These are phyloP conservation scores for Trichoderma gracile DNA, from an alignment of 2,329 filamentous ascomycete genomes.

Conservation along the genomic window DNA sequence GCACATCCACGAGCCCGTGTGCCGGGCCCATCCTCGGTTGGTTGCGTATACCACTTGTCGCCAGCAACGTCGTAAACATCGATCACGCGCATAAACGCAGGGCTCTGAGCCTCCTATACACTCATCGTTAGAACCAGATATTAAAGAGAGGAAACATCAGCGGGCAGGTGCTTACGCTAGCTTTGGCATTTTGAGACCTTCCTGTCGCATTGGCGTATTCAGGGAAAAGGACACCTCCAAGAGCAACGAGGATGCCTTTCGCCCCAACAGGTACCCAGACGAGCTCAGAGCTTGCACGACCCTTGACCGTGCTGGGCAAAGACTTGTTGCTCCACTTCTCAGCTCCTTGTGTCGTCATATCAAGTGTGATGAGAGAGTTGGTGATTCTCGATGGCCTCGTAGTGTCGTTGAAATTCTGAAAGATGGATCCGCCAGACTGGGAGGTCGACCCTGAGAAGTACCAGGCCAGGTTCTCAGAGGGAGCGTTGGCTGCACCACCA, in stretches of 20 bases:
- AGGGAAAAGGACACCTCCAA: slow-evolving; percentile 71
- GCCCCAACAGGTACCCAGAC: slow-evolving; percentile 77
- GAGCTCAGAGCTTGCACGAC: slow-evolving; percentile 63
- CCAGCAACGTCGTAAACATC: slow-evolving; percentile 75
- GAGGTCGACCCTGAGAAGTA: slow-evolving; percentile 68
- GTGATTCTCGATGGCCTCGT: slow-evolving; percentile 50
- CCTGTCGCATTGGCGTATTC: slow-evolving; percentile 43
- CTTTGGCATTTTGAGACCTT: slow-evolving; percentile 35
- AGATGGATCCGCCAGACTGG: slow-evolving; percentile 52
- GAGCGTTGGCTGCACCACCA: slow-evolving; percentile 63
- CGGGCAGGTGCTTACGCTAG: slow-evolving; percentile 37
- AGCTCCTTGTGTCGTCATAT: slow-evolving; percentile 54
- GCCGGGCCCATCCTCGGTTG: slow-evolving; percentile 60
- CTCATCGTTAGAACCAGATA: slow-evolving; percentile 4
- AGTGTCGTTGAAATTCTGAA: slow-evolving; percentile 40
- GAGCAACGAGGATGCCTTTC: slow-evolving; percentile 72
- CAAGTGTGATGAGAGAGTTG: slow-evolving; percentile 59
- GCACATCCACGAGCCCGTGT: slow-evolving; percentile 67
- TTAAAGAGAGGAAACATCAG: not conserved
- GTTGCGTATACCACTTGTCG: slow-evolving; percentile 68
- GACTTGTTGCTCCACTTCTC: slow-evolving; percentile 60
- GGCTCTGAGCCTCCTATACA: slow-evolving; percentile 62
- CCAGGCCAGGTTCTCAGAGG: slow-evolving; percentile 70
- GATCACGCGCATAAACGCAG: slow-evolving; percentile 69
- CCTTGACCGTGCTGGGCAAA: slow-evolving; percentile 50